phyloP scores from a whole-genome alignment of 2,329 filamentous ascomycete genomes.

The Fusarium ambrosium region DNA sequence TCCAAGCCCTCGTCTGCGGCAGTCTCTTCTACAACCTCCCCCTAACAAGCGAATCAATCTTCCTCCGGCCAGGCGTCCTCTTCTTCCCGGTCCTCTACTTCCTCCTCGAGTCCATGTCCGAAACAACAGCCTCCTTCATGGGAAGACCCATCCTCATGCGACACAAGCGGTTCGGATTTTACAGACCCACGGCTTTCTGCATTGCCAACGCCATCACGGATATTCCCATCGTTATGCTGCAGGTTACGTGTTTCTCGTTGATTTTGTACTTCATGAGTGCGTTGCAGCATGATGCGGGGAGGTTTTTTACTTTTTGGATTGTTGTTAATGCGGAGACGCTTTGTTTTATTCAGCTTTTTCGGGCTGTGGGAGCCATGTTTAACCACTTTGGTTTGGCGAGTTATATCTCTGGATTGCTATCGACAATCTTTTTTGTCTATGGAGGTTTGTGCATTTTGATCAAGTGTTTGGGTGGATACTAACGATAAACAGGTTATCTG shows the following conservation, averaged over 20 bases:
- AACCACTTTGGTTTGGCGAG: constrained; percentile 57
- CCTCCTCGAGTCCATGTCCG: constrained; percentile 58
- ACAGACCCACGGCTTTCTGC: constrained; percentile 51
- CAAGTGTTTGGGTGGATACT: background rate
- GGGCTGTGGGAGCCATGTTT: constrained; percentile 75
- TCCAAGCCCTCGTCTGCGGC: constrained; percentile 75
- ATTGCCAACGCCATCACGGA: constrained; percentile 57
- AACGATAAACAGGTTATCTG: constrained; percentile 57
- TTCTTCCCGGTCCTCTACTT: constrained; percentile 57
- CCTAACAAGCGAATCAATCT: constrained; percentile 69
- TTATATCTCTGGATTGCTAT: constrained; percentile 44
- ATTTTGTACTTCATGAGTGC: constrained; percentile 53
- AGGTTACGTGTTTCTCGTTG: constrained; percentile 65
- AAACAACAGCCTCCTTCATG: constrained; percentile 49
- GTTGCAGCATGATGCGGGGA: constrained; percentile 45
- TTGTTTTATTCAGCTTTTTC: constrained; percentile 73
- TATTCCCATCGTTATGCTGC: constrained; percentile 62
- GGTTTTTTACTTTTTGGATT: constrained; percentile 75
- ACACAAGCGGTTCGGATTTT: constrained; percentile 51
- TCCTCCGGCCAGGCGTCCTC: constrained; percentile 52
- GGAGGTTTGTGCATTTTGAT: constrained; percentile 47
- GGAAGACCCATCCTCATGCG: constrained; percentile 50
- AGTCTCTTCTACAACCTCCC: constrained; percentile 76
- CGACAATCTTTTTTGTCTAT: constrained; percentile 49
- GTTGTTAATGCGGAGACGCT: constrained; percentile 72